Conservation (phyloP, 805 yeast genomes). For the Yarrowia sp. region DNA sequence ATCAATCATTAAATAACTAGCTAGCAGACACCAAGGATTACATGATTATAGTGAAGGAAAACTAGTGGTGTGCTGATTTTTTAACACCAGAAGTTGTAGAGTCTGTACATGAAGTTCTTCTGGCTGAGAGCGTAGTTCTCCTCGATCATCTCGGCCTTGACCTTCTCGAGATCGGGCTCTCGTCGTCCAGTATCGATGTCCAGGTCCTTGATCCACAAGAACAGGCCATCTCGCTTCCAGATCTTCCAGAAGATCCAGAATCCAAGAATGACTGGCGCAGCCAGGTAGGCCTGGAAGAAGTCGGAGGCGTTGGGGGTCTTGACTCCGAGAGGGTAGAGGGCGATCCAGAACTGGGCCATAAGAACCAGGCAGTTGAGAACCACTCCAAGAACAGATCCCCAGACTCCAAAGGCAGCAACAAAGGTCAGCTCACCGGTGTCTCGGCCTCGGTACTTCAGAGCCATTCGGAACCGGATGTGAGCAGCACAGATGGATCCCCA, state of each 20-base stretch:
- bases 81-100: slow-evolving; percentile 48
- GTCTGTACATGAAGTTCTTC: slow-evolving; percentile 50
- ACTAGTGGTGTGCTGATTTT: background rate
- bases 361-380: slow-evolving; percentile 58
- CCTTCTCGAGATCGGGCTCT: slow-evolving; percentile 50
- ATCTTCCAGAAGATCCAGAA: slow-evolving; percentile 54
- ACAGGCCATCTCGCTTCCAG: slow-evolving; percentile 42
- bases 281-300: slow-evolving; percentile 55
- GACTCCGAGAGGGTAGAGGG: slow-evolving; percentile 71
- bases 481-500: slow-evolving; percentile 71
- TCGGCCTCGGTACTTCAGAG: slow-evolving; percentile 57
- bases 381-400: slow-evolving; percentile 58
- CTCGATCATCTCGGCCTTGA: slow-evolving; percentile 52
- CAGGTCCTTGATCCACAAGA: slow-evolving; percentile 48
- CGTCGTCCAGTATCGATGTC: slow-evolving; percentile 63
- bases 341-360: slow-evolving; percentile 79
- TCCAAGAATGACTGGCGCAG: slow-evolving; percentile 44
- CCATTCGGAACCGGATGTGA: slow-evolving; percentile 59
- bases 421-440: slow-evolving; percentile 56
- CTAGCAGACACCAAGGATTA: background rate
- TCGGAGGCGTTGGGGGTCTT: slow-evolving; percentile 39
- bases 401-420: slow-evolving; percentile 56
- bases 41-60: background rate
- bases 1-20: background rate
- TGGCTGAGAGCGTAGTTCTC: slow-evolving; percentile 44